phyloP scores from a whole-genome alignment of 495 filamentous ascomycete species.

The Annulohypoxylon nitens region DNA sequence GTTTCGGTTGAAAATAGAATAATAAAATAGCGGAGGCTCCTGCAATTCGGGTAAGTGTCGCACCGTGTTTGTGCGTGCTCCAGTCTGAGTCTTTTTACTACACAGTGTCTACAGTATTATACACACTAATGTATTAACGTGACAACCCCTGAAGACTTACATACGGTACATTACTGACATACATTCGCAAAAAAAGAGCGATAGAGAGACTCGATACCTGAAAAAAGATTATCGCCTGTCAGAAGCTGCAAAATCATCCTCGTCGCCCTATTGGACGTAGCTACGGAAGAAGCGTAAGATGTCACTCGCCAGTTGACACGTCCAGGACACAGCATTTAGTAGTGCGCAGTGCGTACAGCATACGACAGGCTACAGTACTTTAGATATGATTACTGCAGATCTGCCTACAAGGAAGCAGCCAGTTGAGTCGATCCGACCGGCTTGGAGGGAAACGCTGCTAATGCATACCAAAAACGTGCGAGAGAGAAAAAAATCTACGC shows the following conservation, averaged over 20 bases:
- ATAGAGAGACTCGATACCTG: neutral
- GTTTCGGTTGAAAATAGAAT: conserved; percentile 40
- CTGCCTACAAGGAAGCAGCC: conserved; percentile 32
- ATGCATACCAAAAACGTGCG: conserved; percentile 40
- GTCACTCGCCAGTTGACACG: conserved; percentile 17
- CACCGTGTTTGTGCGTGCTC: conserved; percentile 40
- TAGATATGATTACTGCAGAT: conserved; percentile 44
- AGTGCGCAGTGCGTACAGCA: conserved; percentile 23
- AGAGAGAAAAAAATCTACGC: conserved; percentile 22
- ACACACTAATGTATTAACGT: neutral
- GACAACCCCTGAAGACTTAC: conserved; percentile 11
- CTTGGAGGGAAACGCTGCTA: conserved; percentile 38
- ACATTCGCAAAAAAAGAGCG: neutral
- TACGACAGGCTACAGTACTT: conserved; percentile 35
- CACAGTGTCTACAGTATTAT: neutral
- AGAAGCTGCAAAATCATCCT: conserved; percentile 1
- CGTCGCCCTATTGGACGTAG: conserved; percentile 24
- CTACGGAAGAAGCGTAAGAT: conserved; percentile 32
- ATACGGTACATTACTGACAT: conserved; percentile 6
- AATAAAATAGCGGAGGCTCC: conserved; percentile 32
- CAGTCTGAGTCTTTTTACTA: conserved; percentile 22
- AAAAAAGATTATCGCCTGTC: neutral
- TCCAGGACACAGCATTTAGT: conserved; percentile 20
- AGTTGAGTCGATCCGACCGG: conserved; percentile 34
- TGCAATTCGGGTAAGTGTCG: conserved; percentile 31